Base-by-base conservation (phyloP, 805 yeast species). In the Ogataea neopini region DNA sequence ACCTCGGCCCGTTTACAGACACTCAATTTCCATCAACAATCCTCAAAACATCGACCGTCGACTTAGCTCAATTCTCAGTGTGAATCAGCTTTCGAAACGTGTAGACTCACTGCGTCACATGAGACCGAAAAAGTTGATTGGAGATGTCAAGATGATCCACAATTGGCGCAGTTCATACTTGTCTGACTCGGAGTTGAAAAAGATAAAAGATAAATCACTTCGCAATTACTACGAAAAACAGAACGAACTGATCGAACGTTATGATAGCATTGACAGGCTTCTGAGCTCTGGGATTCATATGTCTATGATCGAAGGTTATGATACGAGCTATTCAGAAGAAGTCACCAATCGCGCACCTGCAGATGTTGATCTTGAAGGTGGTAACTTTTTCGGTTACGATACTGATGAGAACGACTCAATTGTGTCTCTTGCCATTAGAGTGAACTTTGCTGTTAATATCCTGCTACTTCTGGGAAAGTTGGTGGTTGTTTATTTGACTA, bases 281-380 rank as follows among this genome's bases (percentile, higher is more conserved):
- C 70, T 86, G 39, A 94, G 85, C 58, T 78, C 88, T 3, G 90
- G 90, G 1, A 74, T 86, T 48, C 86, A 83, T 53, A 73, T 75
- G 49, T 71, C 76, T 37, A 82, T 86, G 82, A 72, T 87, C 43
- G 71, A 77, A 39, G 80, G 77, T 43, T 86, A 86, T 56, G 80
- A 78, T 3, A 71, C 68, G 25, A 73, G 70, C 41, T 52, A 54
- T 10, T 19, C 32, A 22, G 58, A 53, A 18, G 40, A 33, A n/a
- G 22, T 40, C 15, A 43, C 44, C 15, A 45, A 35, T 23, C 40
- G 74, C 3, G 79, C 76, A 4, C 89, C 89, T 0, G 89, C 83
- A 1, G 75, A 83, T 54, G 69, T 84, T 29, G 83, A 77, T 49
- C 61, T 68, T 36, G 87, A 82, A 45, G 79, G 81, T 17, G 80